Base-by-base conservation (phyloP, 345 rosid species). In the Arabis alpina region DNA sequence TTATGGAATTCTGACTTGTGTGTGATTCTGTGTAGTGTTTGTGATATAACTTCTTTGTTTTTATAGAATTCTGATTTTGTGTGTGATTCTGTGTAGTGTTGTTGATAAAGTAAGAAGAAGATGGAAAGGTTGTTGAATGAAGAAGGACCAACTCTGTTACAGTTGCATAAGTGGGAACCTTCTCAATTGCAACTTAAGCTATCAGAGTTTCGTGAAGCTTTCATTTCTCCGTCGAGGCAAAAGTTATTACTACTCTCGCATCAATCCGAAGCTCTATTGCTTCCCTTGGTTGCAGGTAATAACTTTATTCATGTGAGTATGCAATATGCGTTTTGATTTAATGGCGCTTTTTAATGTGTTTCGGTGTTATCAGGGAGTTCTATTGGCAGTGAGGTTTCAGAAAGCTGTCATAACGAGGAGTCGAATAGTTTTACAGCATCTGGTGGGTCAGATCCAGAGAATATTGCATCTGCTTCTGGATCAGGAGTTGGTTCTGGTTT, bases 151-250 rank as follows among this genome's bases (percentile, higher is more conserved):
- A 72, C 88, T 5, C 54, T 88, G 68, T 78, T 91, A 81, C 98
- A 87, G 80, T 66, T 94, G 85, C 89, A 74, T 62, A 86, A 85
- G 83, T 94, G 99, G 97, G 81, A 47, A 44, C 85, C 92, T 58
- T 80, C 91, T 39, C 78, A 54, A 61, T 67, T 80, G 78, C 83
- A 79, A 61, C 77, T 83, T 54, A 75, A 89, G 53, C 78, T 85
- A 53, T 85, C 98, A 23, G 98, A 94, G 63, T 94, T 81, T 79
- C 89, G 86, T 5, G 95, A 91, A 72, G 99, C 88, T 73, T 91
- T 88, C 77, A 82, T 94, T 32, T 94, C 99, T 66, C 99, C 99
- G 3, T 80, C 93, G 59, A 89, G 88, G 80, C 84, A 87, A 71
- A 80, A 78, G 55, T 45, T 91, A 58, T 72, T 84, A 56, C 44